These are phyloP conservation scores for Sugiyamaella boreocaroliniensis DNA, from an alignment of 805 yeast species.

Conservation along the genomic window DNA sequence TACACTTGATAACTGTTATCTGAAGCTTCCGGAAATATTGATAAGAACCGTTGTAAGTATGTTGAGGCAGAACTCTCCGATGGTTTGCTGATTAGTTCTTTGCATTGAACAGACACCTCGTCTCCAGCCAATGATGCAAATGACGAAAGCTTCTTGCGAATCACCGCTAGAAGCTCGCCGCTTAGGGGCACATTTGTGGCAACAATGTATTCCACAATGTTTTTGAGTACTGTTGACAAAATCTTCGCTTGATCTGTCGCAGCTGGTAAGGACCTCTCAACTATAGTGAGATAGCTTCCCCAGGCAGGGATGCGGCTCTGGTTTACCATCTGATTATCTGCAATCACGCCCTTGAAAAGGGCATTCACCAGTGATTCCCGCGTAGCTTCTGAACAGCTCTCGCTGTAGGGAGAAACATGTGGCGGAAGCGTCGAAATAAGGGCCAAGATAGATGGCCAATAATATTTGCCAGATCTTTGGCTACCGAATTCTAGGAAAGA, in stretches of 20 bases:
- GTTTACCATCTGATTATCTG: background rate
- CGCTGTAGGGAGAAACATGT: constrained; percentile 13
- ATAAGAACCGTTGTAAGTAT: too few species aligned
- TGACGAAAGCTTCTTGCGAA: constrained; percentile 1
- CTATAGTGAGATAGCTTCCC: constrained; percentile 17
- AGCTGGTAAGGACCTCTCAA: constrained; percentile 11
- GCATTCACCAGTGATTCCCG: constrained; percentile 8
- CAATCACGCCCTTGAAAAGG: constrained; percentile 11
- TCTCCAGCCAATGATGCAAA: background rate
- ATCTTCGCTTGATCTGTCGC: background rate
- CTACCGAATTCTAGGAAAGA: constrained; percentile 14
- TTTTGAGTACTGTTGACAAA: background rate
- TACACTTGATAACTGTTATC: too few species aligned
- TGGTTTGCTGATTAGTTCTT: background rate
- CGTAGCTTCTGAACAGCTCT: background rate
- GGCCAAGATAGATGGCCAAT: constrained; percentile 19
- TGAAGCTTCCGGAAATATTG: too few species aligned
- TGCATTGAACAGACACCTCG: background rate
- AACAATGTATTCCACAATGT: constrained; percentile 6
- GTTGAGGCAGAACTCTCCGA: too few species aligned
- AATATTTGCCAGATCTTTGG: constrained; percentile 10
- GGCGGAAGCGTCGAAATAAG: constrained; percentile 15
- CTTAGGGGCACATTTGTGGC: background rate
- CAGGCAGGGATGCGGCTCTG: constrained; percentile 11
- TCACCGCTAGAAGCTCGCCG: background rate